Evolutionary conservation across 2,329 filamentous ascomycete genomes (phyloP), one percentile per base, ranked within the genome.

Genomic region (Colletotrichum camelliae): DNA sequence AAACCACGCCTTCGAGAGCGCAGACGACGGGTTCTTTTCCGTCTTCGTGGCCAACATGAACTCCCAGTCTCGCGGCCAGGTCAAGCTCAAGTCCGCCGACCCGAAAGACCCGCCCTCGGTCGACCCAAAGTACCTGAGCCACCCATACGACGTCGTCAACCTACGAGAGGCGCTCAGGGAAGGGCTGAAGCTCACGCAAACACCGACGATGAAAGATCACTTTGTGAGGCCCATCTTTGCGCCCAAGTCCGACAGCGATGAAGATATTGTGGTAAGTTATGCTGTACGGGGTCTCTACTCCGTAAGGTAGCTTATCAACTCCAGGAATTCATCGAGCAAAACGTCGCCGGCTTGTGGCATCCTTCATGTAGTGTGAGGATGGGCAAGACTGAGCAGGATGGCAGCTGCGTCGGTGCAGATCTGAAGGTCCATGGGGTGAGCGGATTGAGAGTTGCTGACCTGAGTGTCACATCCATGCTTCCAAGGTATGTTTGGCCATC

Each of bases 331-430:
- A 72, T 75, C 21, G 16, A 31, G n/a, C 29, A 72, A 29, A 75
- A 67, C 16, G 72, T 75, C 1, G 72, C 69, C 0, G 72, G 72
- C 3, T n/a, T 75, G 4, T 75, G 68, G 69, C 72, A 75, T 13
- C 69, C 72, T n/a, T 43, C 68, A 4, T 75, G 72, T 10, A 75
- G 72, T n/a, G 61, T 75, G 13, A 75, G 52, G 35, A 75, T 75
- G 64, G 69, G 69, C 6, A 75, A 62, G 55, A 55, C n/a, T 10
- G 52, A 75, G 31, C 9, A 27, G 27, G 69, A 75, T 4, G 69
- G 72, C 1, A 75, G 72, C 10, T 75, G 69, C 27, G 72, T 75
- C 2, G 43, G 13, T 16, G 39, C 48, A 4, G 62, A 75, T 8
- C 21, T 75, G n/a, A 67, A 72, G 21, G 69, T 75, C 1, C 72